Evolutionary conservation across 352 stramenopile genomes (phyloP), one percentile per base, ranked within the genome.

Genomic region (Pythium grandisporangium): DNA sequence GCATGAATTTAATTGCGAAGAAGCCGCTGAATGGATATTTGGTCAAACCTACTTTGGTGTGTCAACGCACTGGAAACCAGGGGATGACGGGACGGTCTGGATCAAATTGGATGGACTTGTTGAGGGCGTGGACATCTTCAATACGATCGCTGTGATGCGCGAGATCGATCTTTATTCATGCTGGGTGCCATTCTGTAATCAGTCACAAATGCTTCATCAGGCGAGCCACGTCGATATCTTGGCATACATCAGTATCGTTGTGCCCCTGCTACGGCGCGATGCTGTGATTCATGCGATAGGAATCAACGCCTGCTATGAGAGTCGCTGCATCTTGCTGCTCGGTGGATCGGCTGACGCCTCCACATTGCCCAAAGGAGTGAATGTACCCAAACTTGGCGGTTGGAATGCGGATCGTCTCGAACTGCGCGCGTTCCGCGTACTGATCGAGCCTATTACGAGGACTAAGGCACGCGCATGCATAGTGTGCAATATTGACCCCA

Each of bases 261-360:
- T 84, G n/a, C 78, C 78, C 12, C 57, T 92, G 3, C 58, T 89
- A 11, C 71, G 82, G 40, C 72, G 78, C 3, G 78, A 92, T 37
- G 56, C 69, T 0, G 55, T 89, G 6, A 63, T 92, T 30, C 58
- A 72, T 26, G 78, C 71, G 2, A 84, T 83, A 14, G 78, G 70
- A 0, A 85, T 89, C 48, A 89, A 92, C 52, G 76, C 75, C 5
- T 73, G 69, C 38, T 92, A 89, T 42, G 78, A 92, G 53, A 70
- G 66, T 36, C 58, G 73, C 4, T 84, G 70, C 38, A 55, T 92
- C 16, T 39, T 92, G 27, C 51, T 92, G 17, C 40, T 89, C 0
- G 78, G 78, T 23, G 58, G 65, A 10, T 83, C 75, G 6, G 66
- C 78, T 13, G 58, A 76, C 20, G 61, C 66, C 16, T 55, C 52